A percentile compares a stretch with the other conserved stretches of the same genome.
These are phyloP conservation scores for Fusarium proliferatum DNA, from an alignment of 2,329 filamentous ascomycete genomes.

Conservation along the genomic window DNA sequence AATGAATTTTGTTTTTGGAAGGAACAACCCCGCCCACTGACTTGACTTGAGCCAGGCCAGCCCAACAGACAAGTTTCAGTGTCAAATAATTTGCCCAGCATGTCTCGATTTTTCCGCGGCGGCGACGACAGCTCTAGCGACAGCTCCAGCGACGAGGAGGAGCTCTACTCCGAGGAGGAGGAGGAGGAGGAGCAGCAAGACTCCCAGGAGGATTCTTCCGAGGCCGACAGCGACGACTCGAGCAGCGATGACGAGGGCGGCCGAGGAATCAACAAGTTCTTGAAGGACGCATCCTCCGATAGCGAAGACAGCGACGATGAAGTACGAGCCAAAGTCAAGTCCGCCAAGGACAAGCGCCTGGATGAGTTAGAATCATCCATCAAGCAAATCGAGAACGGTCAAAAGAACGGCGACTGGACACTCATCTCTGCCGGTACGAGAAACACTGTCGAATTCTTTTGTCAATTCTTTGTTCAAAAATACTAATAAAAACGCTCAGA, in stretches of 20 bases:
- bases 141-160: constrained; percentile 95
- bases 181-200: constrained; percentile 62
- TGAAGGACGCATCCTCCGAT: constrained; percentile 78
- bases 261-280: constrained; percentile 84
- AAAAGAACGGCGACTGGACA: constrained; percentile 98
- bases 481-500: constrained; percentile 63
- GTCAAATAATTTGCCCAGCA: constrained; percentile 60
- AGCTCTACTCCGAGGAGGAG: constrained; percentile 76
- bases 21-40: constrained; percentile 53
- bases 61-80: constrained; percentile 45
- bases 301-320: constrained; percentile 91
- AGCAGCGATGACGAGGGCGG: constrained; percentile 74
- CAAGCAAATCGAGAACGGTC: constrained; percentile 91
- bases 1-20: constrained; percentile 49
- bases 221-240: constrained; percentile 57
- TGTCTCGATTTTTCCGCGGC: constrained; percentile 98
- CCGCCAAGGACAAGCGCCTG: constrained; percentile 95
- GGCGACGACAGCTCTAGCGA: constrained; percentile 94
- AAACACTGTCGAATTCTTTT: neutral
- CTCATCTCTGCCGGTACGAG: constrained; percentile 83
- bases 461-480: neutral
- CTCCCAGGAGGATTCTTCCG: constrained; percentile 59
- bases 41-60: constrained; percentile 44
- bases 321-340: constrained; percentile 87
- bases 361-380: constrained; percentile 94